phyloP scores from a whole-genome alignment of 1,284 basidiomycete genomes.

The Omphalotus olearius region DNA sequence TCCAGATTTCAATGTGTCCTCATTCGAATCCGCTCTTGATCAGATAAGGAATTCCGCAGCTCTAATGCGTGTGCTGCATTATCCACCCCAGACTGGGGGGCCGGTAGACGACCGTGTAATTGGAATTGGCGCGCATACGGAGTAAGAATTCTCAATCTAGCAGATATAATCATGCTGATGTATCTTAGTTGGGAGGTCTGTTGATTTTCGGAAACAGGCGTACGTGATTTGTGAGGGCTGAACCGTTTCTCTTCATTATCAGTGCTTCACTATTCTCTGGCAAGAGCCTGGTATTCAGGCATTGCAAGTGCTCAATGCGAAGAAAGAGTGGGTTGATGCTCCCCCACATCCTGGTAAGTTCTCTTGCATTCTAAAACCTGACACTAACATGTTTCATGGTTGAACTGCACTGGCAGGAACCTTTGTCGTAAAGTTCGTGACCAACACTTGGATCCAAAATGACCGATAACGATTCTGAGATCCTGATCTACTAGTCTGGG shows the following conservation, averaged over 20 bases:
- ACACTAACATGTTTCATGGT: constrained; percentile 16
- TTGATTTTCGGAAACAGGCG: not conserved
- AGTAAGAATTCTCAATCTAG: constrained; percentile 47
- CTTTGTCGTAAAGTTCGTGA: constrained; percentile 64
- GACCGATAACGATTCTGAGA: constrained; percentile 1
- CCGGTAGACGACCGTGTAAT: constrained; percentile 61
- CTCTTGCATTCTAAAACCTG: not conserved
- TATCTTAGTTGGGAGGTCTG: constrained; percentile 51
- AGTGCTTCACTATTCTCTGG: constrained; percentile 76
- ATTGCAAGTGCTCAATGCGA: constrained; percentile 66
- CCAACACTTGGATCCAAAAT: not conserved
- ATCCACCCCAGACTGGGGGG: constrained; percentile 68
- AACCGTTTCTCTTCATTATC: not conserved
- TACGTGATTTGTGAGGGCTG: not conserved
- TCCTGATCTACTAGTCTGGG: constrained; percentile 45
- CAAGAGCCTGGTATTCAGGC: constrained; percentile 60
- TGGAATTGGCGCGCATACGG: constrained; percentile 82
- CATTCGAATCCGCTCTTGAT: no score
- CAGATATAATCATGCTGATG: not conserved
- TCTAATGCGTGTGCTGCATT: constrained; percentile 73
- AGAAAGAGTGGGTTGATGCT: constrained; percentile 63
- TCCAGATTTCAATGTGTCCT: not conserved
- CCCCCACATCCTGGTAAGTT: constrained; percentile 46
- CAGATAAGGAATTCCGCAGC: constrained; percentile 63
- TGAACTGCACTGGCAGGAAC: constrained; percentile 9